These are phyloP conservation scores for Ascoidea asiatica DNA, from an alignment of 805 yeast species.

Conservation along the genomic window DNA sequence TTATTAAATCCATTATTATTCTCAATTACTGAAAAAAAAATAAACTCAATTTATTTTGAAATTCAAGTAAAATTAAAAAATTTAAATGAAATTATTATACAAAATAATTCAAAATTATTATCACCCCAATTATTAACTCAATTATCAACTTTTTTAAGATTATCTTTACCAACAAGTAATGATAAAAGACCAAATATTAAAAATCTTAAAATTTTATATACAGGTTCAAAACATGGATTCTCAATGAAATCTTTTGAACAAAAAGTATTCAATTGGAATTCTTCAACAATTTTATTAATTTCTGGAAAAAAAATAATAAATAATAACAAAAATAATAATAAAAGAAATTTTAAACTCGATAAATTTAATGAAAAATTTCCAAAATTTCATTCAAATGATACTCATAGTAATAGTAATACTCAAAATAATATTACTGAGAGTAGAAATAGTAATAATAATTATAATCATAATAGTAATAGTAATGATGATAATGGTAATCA, in stretches of 20 bases:
- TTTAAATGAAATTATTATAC: slow-evolving; percentile 1
- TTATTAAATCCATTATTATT: slow-evolving; percentile 28
- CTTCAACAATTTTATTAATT: slow-evolving; percentile 64
- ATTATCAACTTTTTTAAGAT: slow-evolving; percentile 24
- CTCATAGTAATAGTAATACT: neutral
- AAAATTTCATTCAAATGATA: slow-evolving; percentile 16
- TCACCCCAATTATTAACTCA: slow-evolving; percentile 26
- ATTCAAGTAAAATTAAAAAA: slow-evolving; percentile 1
- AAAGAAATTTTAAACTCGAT: slow-evolving; percentile 7
- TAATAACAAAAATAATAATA: neutral
- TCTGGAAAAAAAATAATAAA: slow-evolving; percentile 41
- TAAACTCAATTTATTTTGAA: no score
- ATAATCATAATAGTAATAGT: neutral
- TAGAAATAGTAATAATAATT: slow-evolving; percentile 6
- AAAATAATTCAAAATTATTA: slow-evolving; percentile 22
- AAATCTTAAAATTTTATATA: slow-evolving; percentile 4
- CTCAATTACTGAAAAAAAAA: slow-evolving; percentile 12
- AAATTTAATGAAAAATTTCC: slow-evolving; percentile 39
- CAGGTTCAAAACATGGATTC: slow-evolving; percentile 39
- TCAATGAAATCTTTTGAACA: slow-evolving; percentile 80
- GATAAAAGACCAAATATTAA: neutral
- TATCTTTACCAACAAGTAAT: neutral
- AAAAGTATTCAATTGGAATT: slow-evolving; percentile 79
- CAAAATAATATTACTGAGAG: neutral
- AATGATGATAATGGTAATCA: slow-evolving; percentile 1